Evolutionary conservation across 192 early-diverging fungal genomes (phyloP), one percentile per base, ranked within the genome.

Genomic region (Spizellomyces sp.): DNA sequence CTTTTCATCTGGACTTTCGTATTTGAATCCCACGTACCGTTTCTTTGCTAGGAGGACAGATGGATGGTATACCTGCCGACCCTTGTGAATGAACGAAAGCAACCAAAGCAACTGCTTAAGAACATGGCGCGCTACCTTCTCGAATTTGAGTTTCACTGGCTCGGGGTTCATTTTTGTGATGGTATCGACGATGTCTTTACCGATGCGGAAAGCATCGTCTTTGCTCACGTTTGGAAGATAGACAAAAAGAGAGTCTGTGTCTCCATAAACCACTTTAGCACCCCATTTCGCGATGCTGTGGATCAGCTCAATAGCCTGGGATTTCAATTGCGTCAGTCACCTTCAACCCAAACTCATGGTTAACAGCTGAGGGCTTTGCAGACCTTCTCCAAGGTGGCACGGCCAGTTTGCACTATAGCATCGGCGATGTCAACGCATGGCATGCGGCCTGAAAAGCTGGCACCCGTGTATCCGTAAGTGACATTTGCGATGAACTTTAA

Each of bases 221-320:
- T 89, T 83, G 3, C 88, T 87, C 43, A 75, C 76, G 9, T 91
- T 93, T 10, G 88, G 89, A 9, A 87, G 60, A 45, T 81, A 44
- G 27, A 96, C 85, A 88, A 98, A 98, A 61, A 98, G 76, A 70
- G 90, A 91, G 79, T 97, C 96, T 0, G 96, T 98, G 71, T 98
- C 96, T 0, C 95, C 95, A 77, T 97, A 96, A 0, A 96, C 93
- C 2, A 98, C 95, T 10, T 81, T 77, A 0, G 89, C 92, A 15
- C 88, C 86, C 93, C 93, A 93, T 54, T 75, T 77, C 5, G 69
- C 64, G 8, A 78, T 80, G 45, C 71, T 74, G 50, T 94, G 82
- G 45, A 96, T 90, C 27, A 88, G 72, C 6, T 75, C 67, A 27
- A 94, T 93, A 5, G 89, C 62, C 67, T 73, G 64, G 9, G 44